Percentiles rank a stretch among this genome's conserved stretches.
phyloP scores from a whole-genome alignment of 805 yeast species.

The Hanseniaspora pseudoguilliermondii region DNA sequence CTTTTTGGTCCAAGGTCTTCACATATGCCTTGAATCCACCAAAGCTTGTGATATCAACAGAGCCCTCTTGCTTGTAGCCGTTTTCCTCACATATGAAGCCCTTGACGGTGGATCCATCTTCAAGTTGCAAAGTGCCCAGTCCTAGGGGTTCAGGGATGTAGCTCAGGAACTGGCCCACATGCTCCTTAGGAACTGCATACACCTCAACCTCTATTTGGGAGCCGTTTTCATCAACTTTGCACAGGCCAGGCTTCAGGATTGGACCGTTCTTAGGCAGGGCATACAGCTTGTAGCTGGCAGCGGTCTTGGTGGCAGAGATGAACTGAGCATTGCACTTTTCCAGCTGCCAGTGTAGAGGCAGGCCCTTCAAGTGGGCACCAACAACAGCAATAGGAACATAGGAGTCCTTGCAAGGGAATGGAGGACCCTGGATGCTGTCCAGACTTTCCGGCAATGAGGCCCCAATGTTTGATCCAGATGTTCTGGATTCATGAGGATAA shows the following conservation, averaged over 20 bases:
- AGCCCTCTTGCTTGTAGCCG: constrained; percentile 62
- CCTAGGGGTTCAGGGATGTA: constrained; percentile 94
- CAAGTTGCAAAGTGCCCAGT: constrained; percentile 81
- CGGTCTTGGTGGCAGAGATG: constrained; percentile 52
- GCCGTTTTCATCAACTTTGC: constrained; percentile 47
- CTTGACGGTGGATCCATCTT: constrained; percentile 70
- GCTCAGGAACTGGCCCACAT: constrained; percentile 69
- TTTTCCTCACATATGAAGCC: constrained; percentile 89
- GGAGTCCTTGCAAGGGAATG: constrained; percentile 24
- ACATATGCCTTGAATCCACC: constrained; percentile 79
- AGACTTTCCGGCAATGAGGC: constrained; percentile 11
- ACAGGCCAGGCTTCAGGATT: constrained; percentile 76
- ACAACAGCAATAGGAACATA: constrained; percentile 76
- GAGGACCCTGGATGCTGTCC: constrained; percentile 16
- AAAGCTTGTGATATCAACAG: constrained; percentile 66
- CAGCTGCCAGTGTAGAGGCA: constrained; percentile 89
- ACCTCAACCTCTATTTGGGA: constrained; percentile 60
- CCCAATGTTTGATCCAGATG: constrained; percentile 34
- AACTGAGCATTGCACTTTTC: constrained; percentile 69
- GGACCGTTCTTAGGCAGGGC: constrained; percentile 78
- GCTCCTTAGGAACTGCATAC: constrained; percentile 65
- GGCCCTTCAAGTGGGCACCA: constrained; percentile 85
- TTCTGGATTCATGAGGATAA: constrained; percentile 36
- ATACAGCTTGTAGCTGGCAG: constrained; percentile 59
- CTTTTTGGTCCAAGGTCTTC: constrained; percentile 17